Percentiles rank a stretch among this genome's conserved stretches.
Evolutionary conservation across 73 alveolate genomes (phyloP).

Genomic region (Stentor coeruleus): DNA sequence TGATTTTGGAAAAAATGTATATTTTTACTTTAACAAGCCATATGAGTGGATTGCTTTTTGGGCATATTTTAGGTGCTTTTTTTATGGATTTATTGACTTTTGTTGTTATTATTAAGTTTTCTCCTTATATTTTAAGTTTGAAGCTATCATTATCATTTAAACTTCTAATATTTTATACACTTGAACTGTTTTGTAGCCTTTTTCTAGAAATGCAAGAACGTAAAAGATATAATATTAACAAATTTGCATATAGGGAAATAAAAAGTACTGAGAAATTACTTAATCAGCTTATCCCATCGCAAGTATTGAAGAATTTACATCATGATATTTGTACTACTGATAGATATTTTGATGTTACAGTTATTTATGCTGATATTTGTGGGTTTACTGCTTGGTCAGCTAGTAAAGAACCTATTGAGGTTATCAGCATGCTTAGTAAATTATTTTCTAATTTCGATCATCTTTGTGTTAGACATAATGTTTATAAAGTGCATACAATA

Average conservation of each 20-base stretch:
- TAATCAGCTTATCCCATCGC: constrained; percentile 16
- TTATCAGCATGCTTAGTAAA: constrained; percentile 83
- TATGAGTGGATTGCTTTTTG: background rate
- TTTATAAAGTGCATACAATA: constrained; percentile 94
- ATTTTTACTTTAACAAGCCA: background rate
- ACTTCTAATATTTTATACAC: background rate
- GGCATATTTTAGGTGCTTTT: constrained; percentile 7
- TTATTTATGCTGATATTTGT: constrained; percentile 88
- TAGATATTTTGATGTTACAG: constrained; percentile 77
- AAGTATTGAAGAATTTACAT: constrained; percentile 8
- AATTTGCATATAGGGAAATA: background rate
- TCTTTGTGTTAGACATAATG: constrained; percentile 82
- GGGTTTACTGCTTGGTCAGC: constrained; percentile 71
- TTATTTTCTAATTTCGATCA: constrained; percentile 91
- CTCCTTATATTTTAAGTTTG: background rate
- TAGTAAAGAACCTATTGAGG: constrained; percentile 80
- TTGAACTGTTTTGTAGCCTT: background rate
- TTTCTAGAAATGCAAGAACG: background rate
- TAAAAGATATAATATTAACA: background rate
- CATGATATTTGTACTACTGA: constrained; percentile 46
- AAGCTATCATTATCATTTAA: too few species aligned
- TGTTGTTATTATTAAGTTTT: background rate
- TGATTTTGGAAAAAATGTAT: background rate
- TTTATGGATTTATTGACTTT: background rate
- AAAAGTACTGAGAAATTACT: background rate